Conservation (phyloP, 495 filamentous ascomycete species). For the Podospora sp. region DNA sequence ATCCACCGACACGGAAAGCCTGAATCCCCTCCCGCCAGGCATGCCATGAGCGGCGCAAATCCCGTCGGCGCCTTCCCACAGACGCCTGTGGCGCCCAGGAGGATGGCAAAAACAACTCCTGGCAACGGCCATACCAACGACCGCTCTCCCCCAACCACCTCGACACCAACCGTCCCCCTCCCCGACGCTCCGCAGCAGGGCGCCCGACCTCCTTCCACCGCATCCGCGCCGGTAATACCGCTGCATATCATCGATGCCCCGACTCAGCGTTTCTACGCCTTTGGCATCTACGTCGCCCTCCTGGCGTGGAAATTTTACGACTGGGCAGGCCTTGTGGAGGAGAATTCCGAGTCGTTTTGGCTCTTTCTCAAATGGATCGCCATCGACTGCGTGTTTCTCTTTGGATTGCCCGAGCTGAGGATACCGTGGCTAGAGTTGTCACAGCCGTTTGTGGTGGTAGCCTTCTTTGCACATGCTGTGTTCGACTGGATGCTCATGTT, state of each 20-base stretch:
- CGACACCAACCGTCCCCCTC: conserved; percentile 26
- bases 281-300: conserved; percentile 71
- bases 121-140: conserved; percentile 19
- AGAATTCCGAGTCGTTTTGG: conserved; percentile 78
- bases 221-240: conserved; percentile 69
- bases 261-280: conserved; percentile 81
- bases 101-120: conserved; percentile 20
- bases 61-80: conserved; percentile 48
- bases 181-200: conserved; percentile 43
- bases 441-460: conserved; percentile 63
- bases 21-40: conserved; percentile 34
- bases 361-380: conserved; percentile 90
- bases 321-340: conserved; percentile 70
- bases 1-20: neutral
- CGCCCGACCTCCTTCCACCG: conserved; percentile 29
- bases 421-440: conserved; percentile 97
- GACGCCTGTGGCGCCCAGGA: conserved; percentile 35
- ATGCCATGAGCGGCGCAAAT: conserved; percentile 51
- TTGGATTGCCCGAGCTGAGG: conserved; percentile 76
- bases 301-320: conserved; percentile 84
- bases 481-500: conserved; percentile 89
- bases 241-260: conserved; percentile 78
- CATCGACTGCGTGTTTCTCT: conserved; percentile 82
- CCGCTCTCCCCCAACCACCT: conserved; percentile 12
- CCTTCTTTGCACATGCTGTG: conserved; percentile 69